Conservation (phyloP, 2,329 filamentous ascomycete genomes). For the Juglanconis juglandina region DNA sequence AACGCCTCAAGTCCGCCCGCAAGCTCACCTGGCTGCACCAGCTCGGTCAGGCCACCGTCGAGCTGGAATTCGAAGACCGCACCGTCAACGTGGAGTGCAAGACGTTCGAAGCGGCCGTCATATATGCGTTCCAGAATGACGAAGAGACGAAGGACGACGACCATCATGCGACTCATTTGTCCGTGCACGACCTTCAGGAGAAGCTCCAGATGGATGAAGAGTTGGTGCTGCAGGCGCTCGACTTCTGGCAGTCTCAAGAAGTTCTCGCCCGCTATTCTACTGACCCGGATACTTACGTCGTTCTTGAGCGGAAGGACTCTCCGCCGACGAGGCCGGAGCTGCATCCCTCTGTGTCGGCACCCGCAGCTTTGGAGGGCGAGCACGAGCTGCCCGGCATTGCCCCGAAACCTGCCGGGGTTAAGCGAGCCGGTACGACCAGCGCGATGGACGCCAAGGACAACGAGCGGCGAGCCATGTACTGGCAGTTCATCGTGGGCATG, state of each 20-base stretch:
- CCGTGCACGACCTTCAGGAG: constrained; percentile 49
- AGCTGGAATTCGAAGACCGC: constrained; percentile 79
- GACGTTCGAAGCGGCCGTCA: constrained; percentile 83
- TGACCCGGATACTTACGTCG: constrained; percentile 54
- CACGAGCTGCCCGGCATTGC: constrained; percentile 6
- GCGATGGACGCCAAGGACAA: constrained; percentile 60
- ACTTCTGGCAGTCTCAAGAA: constrained; percentile 67
- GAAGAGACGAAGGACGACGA: constrained; percentile 23
- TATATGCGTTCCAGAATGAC: constrained; percentile 69
- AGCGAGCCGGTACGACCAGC: constrained; percentile 31
- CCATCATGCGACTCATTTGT: constrained; percentile 35
- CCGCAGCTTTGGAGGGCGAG: constrained; percentile 19
- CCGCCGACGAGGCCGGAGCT: constrained; percentile 12
- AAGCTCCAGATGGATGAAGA: constrained; percentile 70
- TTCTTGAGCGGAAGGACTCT: constrained; percentile 55
- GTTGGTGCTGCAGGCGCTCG: constrained; percentile 64
- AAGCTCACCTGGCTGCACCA: constrained; percentile 87
- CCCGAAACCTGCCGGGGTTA: constrained; percentile 21
- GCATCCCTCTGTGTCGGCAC: constrained; percentile 16
- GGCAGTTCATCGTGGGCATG: constrained; percentile 93
- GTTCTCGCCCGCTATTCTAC: constrained; percentile 54
- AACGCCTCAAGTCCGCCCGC: constrained; percentile 74
- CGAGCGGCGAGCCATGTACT: constrained; percentile 65
- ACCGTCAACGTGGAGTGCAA: constrained; percentile 68
- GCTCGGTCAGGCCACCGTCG: constrained; percentile 74